These are phyloP conservation scores for Miamiensis avidus DNA, from an alignment of 169 alveolate species.

Conservation along the genomic window DNA sequence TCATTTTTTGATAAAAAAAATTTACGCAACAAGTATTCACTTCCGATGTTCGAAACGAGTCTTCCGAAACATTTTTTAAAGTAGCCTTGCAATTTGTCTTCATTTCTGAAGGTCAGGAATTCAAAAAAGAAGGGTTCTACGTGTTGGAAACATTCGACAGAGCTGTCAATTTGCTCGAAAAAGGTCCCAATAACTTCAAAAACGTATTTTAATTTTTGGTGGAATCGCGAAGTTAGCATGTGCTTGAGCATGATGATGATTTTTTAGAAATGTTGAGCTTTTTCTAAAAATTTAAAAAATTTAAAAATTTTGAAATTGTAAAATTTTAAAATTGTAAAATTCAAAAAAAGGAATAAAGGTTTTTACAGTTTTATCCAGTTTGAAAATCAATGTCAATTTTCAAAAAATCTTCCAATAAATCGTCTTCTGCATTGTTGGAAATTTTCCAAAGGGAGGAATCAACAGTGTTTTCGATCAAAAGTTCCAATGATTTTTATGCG, in stretches of 20 bases:
- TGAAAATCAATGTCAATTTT: conserved; percentile 11
- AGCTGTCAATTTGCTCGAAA: conserved; percentile 8
- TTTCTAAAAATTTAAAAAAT: background rate
- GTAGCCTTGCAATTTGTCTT: background rate
- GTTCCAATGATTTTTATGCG: conserved; percentile 13
- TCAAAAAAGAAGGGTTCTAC: background rate
- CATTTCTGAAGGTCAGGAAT: background rate
- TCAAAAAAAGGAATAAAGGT: too few relatives aligned
- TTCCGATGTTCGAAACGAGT: background rate
- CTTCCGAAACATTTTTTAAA: background rate
- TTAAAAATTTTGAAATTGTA: too few relatives aligned
- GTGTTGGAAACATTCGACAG: background rate
- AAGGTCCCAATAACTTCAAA: conserved; percentile 15
- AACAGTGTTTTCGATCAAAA: background rate
- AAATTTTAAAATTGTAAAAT: too few relatives aligned
- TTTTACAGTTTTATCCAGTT: too few relatives aligned
- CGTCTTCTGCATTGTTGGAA: background rate
- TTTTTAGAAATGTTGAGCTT: background rate
- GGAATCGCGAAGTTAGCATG: conserved; percentile 3
- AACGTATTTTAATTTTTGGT: background rate
- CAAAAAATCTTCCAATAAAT: background rate
- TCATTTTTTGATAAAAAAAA: background rate
- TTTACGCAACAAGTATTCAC: background rate
- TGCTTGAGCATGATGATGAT: conserved; percentile 12
- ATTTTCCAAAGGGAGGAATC: background rate